These are phyloP conservation scores for Pisolithus albus DNA, from an alignment of 768 basidiomycete genomes.

Conservation along the genomic window DNA sequence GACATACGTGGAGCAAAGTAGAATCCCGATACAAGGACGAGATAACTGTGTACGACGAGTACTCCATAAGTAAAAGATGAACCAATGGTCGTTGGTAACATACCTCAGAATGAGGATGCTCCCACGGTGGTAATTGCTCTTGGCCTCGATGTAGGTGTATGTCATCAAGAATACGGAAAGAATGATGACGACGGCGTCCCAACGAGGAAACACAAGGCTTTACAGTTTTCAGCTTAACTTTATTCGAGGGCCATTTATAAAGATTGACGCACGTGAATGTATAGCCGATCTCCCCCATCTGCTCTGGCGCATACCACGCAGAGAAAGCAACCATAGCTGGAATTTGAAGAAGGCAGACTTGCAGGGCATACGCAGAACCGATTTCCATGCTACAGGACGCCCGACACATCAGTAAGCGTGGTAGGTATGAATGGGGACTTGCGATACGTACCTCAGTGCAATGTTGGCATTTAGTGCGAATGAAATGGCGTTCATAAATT, in stretches of 20 bases:
- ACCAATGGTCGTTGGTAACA: neutral
- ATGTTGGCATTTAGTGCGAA: slow-evolving; percentile 97
- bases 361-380: slow-evolving; percentile 96
- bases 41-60: slow-evolving; percentile 50
- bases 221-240: neutral
- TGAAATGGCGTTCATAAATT: slow-evolving; percentile 99
- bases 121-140: slow-evolving; percentile 95
- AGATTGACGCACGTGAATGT: slow-evolving; percentile 79
- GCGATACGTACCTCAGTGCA: slow-evolving; percentile 67
- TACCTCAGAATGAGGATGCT: slow-evolving; percentile 92
- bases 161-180: slow-evolving; percentile 97
- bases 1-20: slow-evolving; percentile 66
- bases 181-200: slow-evolving; percentile 94
- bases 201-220: slow-evolving; percentile 95
- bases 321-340: slow-evolving; percentile 99
- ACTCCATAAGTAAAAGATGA: neutral
- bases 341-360: slow-evolving; percentile 95
- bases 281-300: slow-evolving; percentile 79
- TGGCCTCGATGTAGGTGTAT: slow-evolving; percentile 98
- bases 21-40: slow-evolving; percentile 88
- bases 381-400: slow-evolving; percentile 81
- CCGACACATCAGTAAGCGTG: neutral
- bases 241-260: neutral
- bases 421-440: neutral
- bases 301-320: slow-evolving; percentile 84